These are phyloP conservation scores for Nicotiana otophora DNA, from an alignment of 257 asterid species.

Conservation along the genomic window DNA sequence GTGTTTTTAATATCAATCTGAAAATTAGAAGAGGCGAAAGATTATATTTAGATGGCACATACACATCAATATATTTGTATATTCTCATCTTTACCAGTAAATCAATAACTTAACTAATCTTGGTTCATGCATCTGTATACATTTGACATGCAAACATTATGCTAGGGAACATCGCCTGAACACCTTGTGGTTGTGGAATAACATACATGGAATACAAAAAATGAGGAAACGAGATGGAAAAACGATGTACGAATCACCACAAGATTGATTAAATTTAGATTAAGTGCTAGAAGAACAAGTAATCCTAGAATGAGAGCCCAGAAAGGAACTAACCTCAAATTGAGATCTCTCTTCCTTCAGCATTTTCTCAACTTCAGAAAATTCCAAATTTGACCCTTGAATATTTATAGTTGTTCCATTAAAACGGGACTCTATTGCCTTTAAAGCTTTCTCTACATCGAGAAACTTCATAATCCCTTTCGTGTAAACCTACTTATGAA, in stretches of 20 bases:
- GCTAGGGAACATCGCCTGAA: too few relatives aligned
- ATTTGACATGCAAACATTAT: too few relatives aligned
- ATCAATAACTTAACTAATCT: too few relatives aligned
- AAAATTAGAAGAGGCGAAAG: too few relatives aligned
- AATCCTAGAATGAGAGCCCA: neutral
- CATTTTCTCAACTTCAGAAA: constrained; percentile 62
- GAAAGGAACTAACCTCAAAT: constrained; percentile 57
- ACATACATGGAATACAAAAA: too few relatives aligned
- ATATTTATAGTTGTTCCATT: constrained; percentile 49
- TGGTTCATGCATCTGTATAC: too few relatives aligned
- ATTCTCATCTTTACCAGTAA: too few relatives aligned
- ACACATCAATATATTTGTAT: too few relatives aligned
- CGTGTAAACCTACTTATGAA: constrained; percentile 40
- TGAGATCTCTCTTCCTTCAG: constrained; percentile 62
- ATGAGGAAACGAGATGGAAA: too few relatives aligned
- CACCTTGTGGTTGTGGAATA: too few relatives aligned
- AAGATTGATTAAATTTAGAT: neutral
- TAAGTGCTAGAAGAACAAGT: neutral
- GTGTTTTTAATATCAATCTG: constrained; percentile 8
- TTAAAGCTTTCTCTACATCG: constrained; percentile 60
- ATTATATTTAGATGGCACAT: too few relatives aligned
- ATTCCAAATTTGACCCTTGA: constrained; percentile 51
- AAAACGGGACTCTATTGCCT: constrained; percentile 46
- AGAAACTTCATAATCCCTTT: constrained; percentile 60
- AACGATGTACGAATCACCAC: too few relatives aligned